These are phyloP conservation scores for Sanghuangporus baumii DNA, from an alignment of 1,284 basidiomycete genomes.

Conservation along the genomic window DNA sequence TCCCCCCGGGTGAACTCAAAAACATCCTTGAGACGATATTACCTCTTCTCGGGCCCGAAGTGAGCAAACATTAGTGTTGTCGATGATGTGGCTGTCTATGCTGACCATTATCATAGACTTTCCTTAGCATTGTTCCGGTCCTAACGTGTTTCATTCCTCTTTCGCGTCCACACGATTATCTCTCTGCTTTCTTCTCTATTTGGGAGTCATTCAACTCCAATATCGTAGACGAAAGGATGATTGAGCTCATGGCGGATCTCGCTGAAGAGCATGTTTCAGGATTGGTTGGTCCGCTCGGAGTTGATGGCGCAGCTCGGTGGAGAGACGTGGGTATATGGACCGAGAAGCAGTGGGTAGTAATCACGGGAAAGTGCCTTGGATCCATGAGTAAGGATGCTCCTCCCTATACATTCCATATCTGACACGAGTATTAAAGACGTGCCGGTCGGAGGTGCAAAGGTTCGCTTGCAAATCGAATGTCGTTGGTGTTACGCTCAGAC, in stretches of 20 bases:
- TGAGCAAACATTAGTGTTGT: conserved; percentile 27
- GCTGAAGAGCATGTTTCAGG: conserved; percentile 75
- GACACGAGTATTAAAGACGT: conserved; percentile 6
- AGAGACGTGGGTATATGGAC: conserved; percentile 88
- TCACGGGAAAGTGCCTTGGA: conserved; percentile 84
- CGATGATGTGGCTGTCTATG: background rate
- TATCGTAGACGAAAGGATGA: conserved; percentile 76
- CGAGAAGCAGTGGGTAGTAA: conserved; percentile 77
- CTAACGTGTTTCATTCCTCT: conserved; percentile 75
- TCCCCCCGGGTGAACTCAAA: conserved; percentile 58
- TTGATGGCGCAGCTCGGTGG: conserved; percentile 53
- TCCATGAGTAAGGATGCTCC: conserved; percentile 69
- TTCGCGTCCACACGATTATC: conserved; percentile 60
- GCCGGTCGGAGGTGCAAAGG: conserved; percentile 52
- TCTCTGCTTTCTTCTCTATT: conserved; percentile 70
- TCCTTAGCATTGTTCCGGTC: conserved; percentile 64
- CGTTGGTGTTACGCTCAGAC: background rate
- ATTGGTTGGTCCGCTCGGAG: conserved; percentile 42
- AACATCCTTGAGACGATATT: conserved; percentile 71
- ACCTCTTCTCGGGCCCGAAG: conserved; percentile 59
- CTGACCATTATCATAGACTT: conserved; percentile 37
- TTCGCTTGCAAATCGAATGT: conserved; percentile 26
- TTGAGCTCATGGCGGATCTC: conserved; percentile 77
- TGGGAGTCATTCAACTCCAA: conserved; percentile 86
- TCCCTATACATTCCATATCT: conserved; percentile 73